Evolutionary conservation across 805 yeast genomes (phyloP).

Genomic region (Starmerella apicola): DNA sequence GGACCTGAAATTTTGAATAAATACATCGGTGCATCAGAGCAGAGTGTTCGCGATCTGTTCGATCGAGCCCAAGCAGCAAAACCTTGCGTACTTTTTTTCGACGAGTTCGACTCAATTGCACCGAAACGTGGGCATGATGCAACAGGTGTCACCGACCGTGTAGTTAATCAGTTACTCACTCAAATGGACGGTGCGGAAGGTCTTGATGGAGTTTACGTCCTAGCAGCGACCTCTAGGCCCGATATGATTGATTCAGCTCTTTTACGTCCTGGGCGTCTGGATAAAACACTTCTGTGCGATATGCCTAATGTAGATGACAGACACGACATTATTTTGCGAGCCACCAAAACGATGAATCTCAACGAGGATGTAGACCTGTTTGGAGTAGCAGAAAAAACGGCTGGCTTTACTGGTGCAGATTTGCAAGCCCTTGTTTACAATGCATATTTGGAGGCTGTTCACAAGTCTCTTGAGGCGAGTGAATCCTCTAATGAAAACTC

Average conservation of each 20-base stretch:
- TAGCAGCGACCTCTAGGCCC: constrained; percentile 94
- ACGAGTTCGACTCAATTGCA: constrained; percentile 93
- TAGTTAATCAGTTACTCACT: constrained; percentile 90
- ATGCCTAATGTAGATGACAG: constrained; percentile 66
- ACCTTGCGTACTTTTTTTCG: constrained; percentile 86
- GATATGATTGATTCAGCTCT: constrained; percentile 92
- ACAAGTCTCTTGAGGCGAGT: constrained; percentile 35
- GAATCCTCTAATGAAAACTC: constrained; percentile 3
- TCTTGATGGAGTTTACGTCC: constrained; percentile 85
- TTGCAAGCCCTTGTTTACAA: constrained; percentile 84
- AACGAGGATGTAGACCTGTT: constrained; percentile 40
- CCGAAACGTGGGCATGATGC: constrained; percentile 97
- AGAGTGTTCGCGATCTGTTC: constrained; percentile 81
- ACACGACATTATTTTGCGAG: constrained; percentile 47
- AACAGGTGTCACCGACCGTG: constrained; percentile 95
- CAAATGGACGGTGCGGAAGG: constrained; percentile 99
- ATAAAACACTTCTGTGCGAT: constrained; percentile 81
- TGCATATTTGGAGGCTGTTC: constrained; percentile 72
- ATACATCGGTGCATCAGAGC: constrained; percentile 95
- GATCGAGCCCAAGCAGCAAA: constrained; percentile 91
- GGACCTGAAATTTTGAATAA: constrained; percentile 94
- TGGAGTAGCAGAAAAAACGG: constrained; percentile 45
- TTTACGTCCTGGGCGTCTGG: constrained; percentile 90
- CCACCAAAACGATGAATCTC: constrained; percentile 50
- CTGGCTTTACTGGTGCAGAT: constrained; percentile 89